Conservation (phyloP, 352 stramenopile genomes). For the Pythium brachiatum region DNA sequence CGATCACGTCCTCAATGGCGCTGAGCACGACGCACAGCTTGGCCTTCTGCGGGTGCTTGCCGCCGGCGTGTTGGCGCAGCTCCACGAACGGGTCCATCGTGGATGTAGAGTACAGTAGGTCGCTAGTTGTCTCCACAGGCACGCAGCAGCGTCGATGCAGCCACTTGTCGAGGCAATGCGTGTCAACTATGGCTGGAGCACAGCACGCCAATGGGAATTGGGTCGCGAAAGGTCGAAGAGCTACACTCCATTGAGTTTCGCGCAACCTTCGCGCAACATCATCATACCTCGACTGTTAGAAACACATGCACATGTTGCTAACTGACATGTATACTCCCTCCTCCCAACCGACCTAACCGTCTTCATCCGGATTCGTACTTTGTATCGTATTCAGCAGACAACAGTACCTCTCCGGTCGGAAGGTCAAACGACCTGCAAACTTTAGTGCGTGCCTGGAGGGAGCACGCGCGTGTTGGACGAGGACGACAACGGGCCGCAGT, state of each 20-base stretch:
- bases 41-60: slow-evolving; percentile 76
- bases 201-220: slow-evolving; percentile 6
- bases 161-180: slow-evolving; percentile 14
- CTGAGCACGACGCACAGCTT: slow-evolving; percentile 84
- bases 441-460: background rate
- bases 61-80: slow-evolving; percentile 75
- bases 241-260: slow-evolving; percentile 29
- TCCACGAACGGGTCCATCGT: slow-evolving; percentile 76
- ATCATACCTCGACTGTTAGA: background rate
- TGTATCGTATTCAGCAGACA: no score
- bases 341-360: no score
- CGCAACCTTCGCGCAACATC: slow-evolving; percentile 40
- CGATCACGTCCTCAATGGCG: slow-evolving; percentile 82
- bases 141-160: no score
- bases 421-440: background rate
- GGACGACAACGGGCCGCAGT: background rate
- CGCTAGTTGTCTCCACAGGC: no score
- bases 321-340: background rate
- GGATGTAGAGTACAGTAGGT: background rate
- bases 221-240: slow-evolving; percentile 34
- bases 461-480: background rate
- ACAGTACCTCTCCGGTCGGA: background rate
- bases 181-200: slow-evolving; percentile 23
- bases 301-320: slow-evolving; percentile 8
- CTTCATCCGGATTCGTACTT: no score